These are phyloP conservation scores for Auricularia sp. DNA, from an alignment of 768 basidiomycete species.

Conservation along the genomic window DNA sequence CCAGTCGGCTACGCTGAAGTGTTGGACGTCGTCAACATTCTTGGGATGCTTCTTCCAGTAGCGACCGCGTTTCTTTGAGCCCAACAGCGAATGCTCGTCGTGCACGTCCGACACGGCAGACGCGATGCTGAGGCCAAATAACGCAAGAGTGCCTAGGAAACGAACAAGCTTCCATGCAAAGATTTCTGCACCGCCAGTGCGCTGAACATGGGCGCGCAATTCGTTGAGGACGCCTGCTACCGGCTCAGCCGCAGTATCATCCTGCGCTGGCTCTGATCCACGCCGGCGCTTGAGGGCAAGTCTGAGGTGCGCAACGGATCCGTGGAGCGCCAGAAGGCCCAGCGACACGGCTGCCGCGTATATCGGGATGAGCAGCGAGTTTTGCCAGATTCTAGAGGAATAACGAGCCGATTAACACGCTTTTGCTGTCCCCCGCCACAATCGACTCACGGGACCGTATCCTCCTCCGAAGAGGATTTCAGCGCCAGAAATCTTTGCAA, in stretches of 20 bases:
- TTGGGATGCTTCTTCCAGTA: conserved; percentile 18
- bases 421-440: too few species aligned
- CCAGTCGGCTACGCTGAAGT: conserved; percentile 5
- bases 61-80: conserved; percentile 19
- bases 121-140: conserved; percentile 42
- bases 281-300: neutral
- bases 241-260: conserved; percentile 13
- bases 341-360: conserved; percentile 27
- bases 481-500: too few species aligned
- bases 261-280: conserved; percentile 10
- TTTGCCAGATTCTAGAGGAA: neutral
- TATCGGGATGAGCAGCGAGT: conserved; percentile 28
- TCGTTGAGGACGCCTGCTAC: conserved; percentile 25
- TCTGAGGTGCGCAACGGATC: conserved; percentile 13
- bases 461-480: too few species aligned
- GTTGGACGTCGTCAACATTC: conserved; percentile 23
- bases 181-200: conserved; percentile 37
- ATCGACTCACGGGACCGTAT: too few species aligned
- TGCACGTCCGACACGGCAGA: conserved; percentile 30
- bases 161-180: conserved; percentile 40
- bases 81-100: conserved; percentile 10
- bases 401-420: neutral
- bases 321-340: conserved; percentile 24
- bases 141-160: conserved; percentile 32
- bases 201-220: conserved; percentile 29